Conservation (phyloP, 139 green algal genomes). For the Zygnema cylindricum region DNA sequence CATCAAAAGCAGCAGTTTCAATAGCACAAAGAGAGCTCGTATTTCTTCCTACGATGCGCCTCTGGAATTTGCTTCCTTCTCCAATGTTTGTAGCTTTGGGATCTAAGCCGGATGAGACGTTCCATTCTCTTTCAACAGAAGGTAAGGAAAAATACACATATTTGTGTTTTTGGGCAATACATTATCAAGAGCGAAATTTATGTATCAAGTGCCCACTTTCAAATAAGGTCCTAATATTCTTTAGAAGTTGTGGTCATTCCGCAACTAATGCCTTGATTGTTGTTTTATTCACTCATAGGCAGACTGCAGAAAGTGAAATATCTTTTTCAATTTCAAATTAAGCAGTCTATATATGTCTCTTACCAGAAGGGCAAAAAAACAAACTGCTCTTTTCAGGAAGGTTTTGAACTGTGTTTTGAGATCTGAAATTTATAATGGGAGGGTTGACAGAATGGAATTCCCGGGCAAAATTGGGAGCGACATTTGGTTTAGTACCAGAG, state of each 20-base stretch:
- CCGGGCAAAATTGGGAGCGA: neutral
- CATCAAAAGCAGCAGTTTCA: neutral
- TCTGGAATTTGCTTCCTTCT: neutral
- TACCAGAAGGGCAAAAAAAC: neutral
- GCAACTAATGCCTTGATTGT: no score
- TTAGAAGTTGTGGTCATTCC: no score
- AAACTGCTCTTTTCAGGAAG: neutral
- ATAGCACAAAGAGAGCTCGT: constrained; percentile 5
- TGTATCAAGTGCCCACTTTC: neutral
- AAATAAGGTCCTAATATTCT: neutral
- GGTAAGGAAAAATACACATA: neutral
- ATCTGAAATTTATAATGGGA: no score
- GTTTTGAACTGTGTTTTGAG: no score
- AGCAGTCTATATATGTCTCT: neutral
- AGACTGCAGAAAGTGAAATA: neutral
- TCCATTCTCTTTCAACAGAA: neutral
- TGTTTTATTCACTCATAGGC: neutral
- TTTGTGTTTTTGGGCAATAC: neutral
- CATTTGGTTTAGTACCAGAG: neutral
- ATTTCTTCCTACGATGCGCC: neutral
- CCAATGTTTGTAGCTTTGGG: constrained; percentile 1
- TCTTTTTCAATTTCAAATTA: no score
- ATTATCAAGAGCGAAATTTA: neutral
- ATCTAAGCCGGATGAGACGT: neutral
- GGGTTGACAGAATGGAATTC: neutral